These are phyloP conservation scores for Anthracocystis walkeri DNA, from an alignment of 1,284 basidiomycete species.

Conservation along the genomic window DNA sequence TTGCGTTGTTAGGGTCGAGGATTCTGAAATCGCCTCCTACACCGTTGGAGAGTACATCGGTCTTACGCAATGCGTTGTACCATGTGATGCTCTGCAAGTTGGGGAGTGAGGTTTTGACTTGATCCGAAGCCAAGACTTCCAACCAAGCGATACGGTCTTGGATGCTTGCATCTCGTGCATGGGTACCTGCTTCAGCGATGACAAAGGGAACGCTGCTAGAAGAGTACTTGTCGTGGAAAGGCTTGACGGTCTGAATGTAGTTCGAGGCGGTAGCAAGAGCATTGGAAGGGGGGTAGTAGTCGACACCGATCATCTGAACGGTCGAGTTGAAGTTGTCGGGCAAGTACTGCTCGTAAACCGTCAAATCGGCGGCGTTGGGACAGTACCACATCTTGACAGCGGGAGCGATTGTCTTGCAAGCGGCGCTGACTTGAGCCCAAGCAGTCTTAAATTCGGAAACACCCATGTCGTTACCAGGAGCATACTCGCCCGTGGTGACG, in stretches of 20 bases:
- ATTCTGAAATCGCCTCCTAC: conserved; percentile 50
- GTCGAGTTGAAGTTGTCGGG: conserved; percentile 53
- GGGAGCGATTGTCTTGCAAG: conserved; percentile 61
- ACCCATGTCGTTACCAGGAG: conserved; percentile 37
- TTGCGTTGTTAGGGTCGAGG: conserved; percentile 36
- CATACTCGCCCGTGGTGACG: conserved; percentile 39
- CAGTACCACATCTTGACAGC: conserved; percentile 68
- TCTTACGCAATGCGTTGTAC: conserved; percentile 65
- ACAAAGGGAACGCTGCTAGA: conserved; percentile 60
- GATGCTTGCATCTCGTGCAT: conserved; percentile 27
- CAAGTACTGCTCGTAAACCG: conserved; percentile 36
- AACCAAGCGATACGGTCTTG: conserved; percentile 62
- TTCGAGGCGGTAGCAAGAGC: conserved; percentile 37
- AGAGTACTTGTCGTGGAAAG: conserved; percentile 69
- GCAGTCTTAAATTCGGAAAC: conserved; percentile 69
- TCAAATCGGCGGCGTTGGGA: conserved; percentile 46
- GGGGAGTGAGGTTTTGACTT: conserved; percentile 56
- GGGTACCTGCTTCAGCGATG: conserved; percentile 69
- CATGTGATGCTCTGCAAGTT: conserved; percentile 66
- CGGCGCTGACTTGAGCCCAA: conserved; percentile 67
- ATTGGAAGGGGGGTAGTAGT: conserved; percentile 62
- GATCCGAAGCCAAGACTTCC: conserved; percentile 52
- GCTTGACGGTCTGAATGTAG: conserved; percentile 66
- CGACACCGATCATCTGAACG: conserved; percentile 66
- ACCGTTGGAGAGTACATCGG: conserved; percentile 41